Conservation (phyloP, 2,329 filamentous ascomycete species). For the Monilinia fructigena region DNA sequence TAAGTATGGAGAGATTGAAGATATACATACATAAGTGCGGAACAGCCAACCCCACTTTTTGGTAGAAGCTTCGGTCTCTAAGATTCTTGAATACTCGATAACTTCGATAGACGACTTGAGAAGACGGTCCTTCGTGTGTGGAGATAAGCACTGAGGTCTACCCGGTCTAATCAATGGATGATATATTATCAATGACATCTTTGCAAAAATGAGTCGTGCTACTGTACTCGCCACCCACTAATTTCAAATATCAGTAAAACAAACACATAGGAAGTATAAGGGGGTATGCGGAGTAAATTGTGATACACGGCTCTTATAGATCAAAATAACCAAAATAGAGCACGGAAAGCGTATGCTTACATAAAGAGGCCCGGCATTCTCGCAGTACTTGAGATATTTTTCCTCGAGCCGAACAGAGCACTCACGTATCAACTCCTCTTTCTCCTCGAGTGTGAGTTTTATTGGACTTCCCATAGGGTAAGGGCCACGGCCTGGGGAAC, state of each 20-base stretch:
- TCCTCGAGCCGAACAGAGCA: conserved; percentile 37
- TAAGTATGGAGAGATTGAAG: neutral
- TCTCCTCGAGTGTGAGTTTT: conserved; percentile 35
- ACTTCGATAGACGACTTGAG: conserved; percentile 44
- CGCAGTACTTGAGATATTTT: conserved; percentile 40
- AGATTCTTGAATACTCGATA: conserved; percentile 43
- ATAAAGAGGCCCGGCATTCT: conserved; percentile 47
- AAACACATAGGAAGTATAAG: neutral
- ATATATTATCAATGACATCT: conserved; percentile 43
- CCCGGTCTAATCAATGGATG: conserved; percentile 38
- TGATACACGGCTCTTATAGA: neutral
- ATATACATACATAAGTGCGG: conserved; percentile 39
- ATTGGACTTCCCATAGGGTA: conserved; percentile 17
- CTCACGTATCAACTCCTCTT: conserved; percentile 37
- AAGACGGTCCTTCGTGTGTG: conserved; percentile 42
- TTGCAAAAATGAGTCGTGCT: conserved; percentile 43
- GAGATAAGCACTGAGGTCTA: conserved; percentile 38
- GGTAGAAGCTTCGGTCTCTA: conserved; percentile 42
- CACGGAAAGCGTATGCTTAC: neutral
- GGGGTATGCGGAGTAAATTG: neutral
- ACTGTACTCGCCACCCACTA: conserved; percentile 50
- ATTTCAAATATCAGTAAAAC: conserved; percentile 6
- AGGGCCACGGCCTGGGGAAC: conserved; percentile 29
- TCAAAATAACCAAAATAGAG: neutral
- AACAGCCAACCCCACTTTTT: conserved; percentile 46